Conservation (phyloP, 1,139 yeast genomes). For the Eremothecium cymbalariae region DNA sequence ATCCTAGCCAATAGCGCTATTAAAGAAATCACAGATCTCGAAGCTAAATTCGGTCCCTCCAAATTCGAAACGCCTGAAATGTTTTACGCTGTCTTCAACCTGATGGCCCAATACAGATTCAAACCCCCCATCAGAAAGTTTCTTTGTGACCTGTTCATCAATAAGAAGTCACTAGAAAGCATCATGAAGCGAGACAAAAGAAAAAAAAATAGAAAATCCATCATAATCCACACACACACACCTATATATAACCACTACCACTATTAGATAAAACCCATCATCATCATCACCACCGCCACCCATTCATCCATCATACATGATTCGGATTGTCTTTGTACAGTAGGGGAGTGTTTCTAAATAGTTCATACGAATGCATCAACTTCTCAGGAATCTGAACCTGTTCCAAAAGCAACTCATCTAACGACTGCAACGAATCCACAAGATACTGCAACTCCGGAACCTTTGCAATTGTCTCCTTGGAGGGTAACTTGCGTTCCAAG, state of each 20-base stretch:
- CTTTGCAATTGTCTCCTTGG: conserved; percentile 16
- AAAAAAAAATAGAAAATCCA: conserved; percentile 7
- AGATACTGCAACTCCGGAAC: conserved; percentile 26
- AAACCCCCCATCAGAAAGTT: conserved; percentile 57
- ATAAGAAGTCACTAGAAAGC: conserved; percentile 48
- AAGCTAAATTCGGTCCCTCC: conserved; percentile 42
- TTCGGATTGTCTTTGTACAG: conserved; percentile 22
- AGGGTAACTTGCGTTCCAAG: conserved; percentile 11
- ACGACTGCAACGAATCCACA: conserved; percentile 13
- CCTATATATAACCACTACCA: too few species aligned
- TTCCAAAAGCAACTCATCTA: conserved; percentile 9
- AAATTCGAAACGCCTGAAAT: conserved; percentile 51
- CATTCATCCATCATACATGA: background rate
- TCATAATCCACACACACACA: conserved; percentile 6
- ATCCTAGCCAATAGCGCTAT: conserved; percentile 58
- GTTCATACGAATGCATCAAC: conserved; percentile 22
- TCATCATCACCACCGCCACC: background rate
- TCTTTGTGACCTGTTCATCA: conserved; percentile 59
- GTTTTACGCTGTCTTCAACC: conserved; percentile 50
- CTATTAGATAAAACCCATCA: too few species aligned
- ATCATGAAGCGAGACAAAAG: conserved; percentile 40
- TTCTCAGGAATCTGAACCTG: conserved; percentile 23
- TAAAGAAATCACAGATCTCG: conserved; percentile 50
- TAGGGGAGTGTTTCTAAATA: conserved; percentile 25
- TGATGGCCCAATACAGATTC: conserved; percentile 61